Evolutionary conservation across 331 rosid species (phyloP).

Genomic region (Ulmus americana): DNA sequence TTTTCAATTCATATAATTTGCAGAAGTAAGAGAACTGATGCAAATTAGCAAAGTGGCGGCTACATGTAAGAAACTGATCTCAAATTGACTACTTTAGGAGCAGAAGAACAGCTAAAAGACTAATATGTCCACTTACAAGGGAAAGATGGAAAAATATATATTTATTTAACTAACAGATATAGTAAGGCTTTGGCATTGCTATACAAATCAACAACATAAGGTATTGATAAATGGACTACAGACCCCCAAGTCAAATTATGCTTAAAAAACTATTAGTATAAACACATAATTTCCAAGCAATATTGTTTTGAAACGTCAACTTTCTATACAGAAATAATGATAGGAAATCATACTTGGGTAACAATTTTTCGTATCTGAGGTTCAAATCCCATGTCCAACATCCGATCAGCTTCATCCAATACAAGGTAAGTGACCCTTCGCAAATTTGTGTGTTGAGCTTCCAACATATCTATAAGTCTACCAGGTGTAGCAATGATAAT

Average conservation of each 20-base stretch:
- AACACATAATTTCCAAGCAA: not conserved
- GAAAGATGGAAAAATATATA: too few relatives aligned
- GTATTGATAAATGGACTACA: not conserved
- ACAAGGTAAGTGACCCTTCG: slow-evolving; percentile 91
- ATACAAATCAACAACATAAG: too few relatives aligned
- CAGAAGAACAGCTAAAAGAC: not conserved
- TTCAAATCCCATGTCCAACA: slow-evolving; percentile 99
- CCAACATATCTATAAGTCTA: slow-evolving; percentile 93
- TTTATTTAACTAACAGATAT: too few relatives aligned
- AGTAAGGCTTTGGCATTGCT: too few relatives aligned
- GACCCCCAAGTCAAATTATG: not conserved
- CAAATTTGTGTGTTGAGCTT: slow-evolving; percentile 80
- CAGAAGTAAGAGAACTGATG: too few relatives aligned
- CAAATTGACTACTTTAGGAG: not conserved
- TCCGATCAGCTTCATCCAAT: slow-evolving; percentile 94
- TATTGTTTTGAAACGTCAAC: not conserved
- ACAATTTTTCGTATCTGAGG: slow-evolving; percentile 88
- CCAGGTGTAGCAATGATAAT: slow-evolving; percentile 97
- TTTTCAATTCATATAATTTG: not conserved
- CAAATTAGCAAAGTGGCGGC: not conserved
- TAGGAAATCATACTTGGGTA: slow-evolving; percentile 50
- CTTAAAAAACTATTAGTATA: not conserved
- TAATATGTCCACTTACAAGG: not conserved
- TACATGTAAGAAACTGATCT: not conserved
- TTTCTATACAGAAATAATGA: not conserved